These are phyloP conservation scores for Lachancea lanzarotensis DNA, from an alignment of 805 yeast genomes.

Conservation along the genomic window DNA sequence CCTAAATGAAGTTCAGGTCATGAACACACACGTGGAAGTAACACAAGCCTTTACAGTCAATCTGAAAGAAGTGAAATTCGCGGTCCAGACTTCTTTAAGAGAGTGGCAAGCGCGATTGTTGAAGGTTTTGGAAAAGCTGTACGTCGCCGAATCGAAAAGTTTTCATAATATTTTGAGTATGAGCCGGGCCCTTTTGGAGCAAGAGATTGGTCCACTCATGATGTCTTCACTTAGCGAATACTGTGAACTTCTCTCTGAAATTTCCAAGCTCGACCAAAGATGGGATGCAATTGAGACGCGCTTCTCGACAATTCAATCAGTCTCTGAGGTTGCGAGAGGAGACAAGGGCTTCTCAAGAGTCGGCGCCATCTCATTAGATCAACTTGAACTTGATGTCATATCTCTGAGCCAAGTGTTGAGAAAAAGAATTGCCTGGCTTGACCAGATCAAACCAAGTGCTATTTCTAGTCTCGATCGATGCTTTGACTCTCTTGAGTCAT, in stretches of 20 bases:
- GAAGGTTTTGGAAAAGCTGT: conserved; percentile 37
- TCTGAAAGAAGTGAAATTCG: not conserved
- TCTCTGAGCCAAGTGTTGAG: conserved; percentile 37
- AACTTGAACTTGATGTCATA: conserved; percentile 44
- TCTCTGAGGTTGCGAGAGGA: conserved; percentile 21
- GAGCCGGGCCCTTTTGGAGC: conserved; percentile 36
- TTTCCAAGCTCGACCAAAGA: conserved; percentile 32
- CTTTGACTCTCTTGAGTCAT: conserved; percentile 30
- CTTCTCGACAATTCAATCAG: conserved; percentile 23
- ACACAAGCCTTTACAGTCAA: not conserved
- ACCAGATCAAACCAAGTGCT: conserved; percentile 38
- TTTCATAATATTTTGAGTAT: conserved; percentile 30
- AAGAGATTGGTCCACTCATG: conserved; percentile 13
- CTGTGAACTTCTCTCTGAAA: conserved; percentile 33
- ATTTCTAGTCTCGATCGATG: conserved; percentile 39
- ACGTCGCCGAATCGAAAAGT: conserved; percentile 23
- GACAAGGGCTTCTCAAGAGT: conserved; percentile 43
- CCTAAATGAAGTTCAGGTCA: not conserved
- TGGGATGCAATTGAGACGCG: conserved; percentile 18
- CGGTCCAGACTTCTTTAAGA: not conserved
- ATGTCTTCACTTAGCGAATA: conserved; percentile 21
- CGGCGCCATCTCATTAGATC: conserved; percentile 59
- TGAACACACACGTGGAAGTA: not conserved
- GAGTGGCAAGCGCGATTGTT: not conserved
- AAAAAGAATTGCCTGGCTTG: conserved; percentile 34